Base-by-base conservation (phyloP, 2,329 filamentous ascomycete species). In the Xylariaceae sp. region DNA sequence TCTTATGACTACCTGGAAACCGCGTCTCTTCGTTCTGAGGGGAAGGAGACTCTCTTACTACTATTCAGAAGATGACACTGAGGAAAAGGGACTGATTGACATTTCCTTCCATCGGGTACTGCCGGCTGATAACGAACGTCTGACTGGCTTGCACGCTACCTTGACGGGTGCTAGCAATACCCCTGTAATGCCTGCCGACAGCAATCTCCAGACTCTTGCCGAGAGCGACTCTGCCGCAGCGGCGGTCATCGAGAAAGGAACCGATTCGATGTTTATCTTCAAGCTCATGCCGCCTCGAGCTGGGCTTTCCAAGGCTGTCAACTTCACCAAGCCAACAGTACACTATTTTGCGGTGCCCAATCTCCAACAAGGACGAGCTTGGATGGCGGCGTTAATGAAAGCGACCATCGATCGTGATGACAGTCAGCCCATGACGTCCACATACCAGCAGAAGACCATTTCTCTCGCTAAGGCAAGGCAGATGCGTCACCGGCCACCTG, bases 331-430 rank as follows among this genome's bases (percentile, higher is more conserved):
- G 73, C 95, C 95, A 4, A 95, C 92, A 7, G 91, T 97, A 34
- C 95, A 99, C 74, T 98, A 97, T 74, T 99, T 99, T 74, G 95
- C 96, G 4, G 92, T 97, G 19, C 93, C 96, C 49, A 96, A 90
- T 67, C 79, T 97, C 56, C 87, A 91, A 67, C 87, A 95, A 70
- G 95, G 95, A 14, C 87, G 95, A 11, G 79, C 96, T 36, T 99
- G 95, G 95, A 99, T 99, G 95, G 95, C 92, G 4, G 95, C 95
- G 5, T 79, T 99, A 48, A 96, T 99, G 91, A 99, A 99, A 77
- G 95, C 95, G 9, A 99, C 95, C 1, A 99, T 99, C 67, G 94
- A 98, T 71, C 89, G 94, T 59, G 95, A 99, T 66, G 87, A 89
- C 68, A 84, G 84, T 3, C 84, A 89, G 60, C 85, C 89, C 8